phyloP scores from a whole-genome alignment of 495 filamentous ascomycete species.

The Aspergillus saccharolyticus region DNA sequence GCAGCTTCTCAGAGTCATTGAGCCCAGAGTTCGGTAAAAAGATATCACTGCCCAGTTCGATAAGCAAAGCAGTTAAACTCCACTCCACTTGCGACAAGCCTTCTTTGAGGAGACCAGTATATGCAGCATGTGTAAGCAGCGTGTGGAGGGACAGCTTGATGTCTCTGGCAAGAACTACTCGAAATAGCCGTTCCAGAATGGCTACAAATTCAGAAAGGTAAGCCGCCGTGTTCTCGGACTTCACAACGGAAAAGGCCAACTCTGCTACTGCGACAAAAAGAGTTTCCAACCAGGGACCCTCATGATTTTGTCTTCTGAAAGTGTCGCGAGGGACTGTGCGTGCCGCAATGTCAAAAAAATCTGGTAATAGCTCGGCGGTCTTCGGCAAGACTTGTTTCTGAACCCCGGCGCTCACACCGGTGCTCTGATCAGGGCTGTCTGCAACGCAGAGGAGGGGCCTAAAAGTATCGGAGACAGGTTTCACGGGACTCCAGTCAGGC shows the following conservation, averaged over 20 bases:
- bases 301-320: slow-evolving; percentile 50
- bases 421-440: slow-evolving; percentile 10
- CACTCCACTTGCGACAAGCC: slow-evolving; percentile 48
- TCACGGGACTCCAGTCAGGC: slow-evolving; percentile 42
- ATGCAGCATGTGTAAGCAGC: slow-evolving; percentile 38
- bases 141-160: slow-evolving; percentile 42
- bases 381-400: slow-evolving; percentile 25
- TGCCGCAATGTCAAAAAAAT: slow-evolving; percentile 55
- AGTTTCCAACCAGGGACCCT: slow-evolving; percentile 61
- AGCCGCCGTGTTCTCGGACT: slow-evolving; percentile 26
- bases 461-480: slow-evolving; percentile 40
- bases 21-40: slow-evolving; percentile 56
- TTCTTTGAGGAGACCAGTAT: slow-evolving; percentile 40
- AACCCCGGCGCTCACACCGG: not conserved
- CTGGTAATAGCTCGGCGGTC: slow-evolving; percentile 28
- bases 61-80: slow-evolving; percentile 54
- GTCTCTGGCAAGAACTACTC: slow-evolving; percentile 37
- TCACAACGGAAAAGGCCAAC: slow-evolving; percentile 38
- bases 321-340: slow-evolving; percentile 49
- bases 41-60: slow-evolving; percentile 63
- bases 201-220: slow-evolving; percentile 32
- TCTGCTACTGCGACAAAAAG: slow-evolving; percentile 55
- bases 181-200: slow-evolving; percentile 38
- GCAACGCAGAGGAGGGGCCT: slow-evolving; percentile 32
- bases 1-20: slow-evolving; percentile 33